Evolutionary conservation across 352 stramenopile species (phyloP), one percentile per base, ranked within the genome.

Genomic region (Pythium rishiriense): DNA sequence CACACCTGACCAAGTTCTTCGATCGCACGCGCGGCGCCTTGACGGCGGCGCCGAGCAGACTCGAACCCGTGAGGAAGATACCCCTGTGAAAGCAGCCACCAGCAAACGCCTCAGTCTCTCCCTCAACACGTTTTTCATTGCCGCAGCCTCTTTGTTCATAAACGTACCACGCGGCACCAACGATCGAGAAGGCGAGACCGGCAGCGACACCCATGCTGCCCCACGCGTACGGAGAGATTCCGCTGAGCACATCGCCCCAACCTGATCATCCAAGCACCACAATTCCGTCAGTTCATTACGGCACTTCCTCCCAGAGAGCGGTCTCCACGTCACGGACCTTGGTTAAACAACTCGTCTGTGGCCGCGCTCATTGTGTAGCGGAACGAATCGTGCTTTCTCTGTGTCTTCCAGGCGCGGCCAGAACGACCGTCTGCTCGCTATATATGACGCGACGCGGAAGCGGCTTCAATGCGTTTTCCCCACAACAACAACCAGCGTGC

Each of bases 191-290:
- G 46, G 89, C 85, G 46, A 99, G 79, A 47, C 96, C 96, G 50
- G 99, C 98, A 6, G 96, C 97, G 55, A 99, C 88, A 12, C 98
- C 98, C 82, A 99, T 98, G 70, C 94, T 98, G 4, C 91, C 97
- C 91, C 93, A 99, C 57, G 95, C 96, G 68, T 99, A 99, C 6
- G 98, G 97, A 15, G 96, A 99, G 78, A 99, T 99, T 83, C 98
- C 97, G 49, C 96, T 98, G 58, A 99, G 85, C 56, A 99, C 89
- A 83, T 99, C 96, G 43, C 83, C 86, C 89, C 89, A 97, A 62
- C 88, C 88, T 96, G 61, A 8, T 9, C 37, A 50, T 8, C 41
- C 19, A 37, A 21, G 22, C 45, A 47, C 33, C 24, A 24, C 19
- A 49, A 42, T 21, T 14, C 33, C 45, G 37, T n/a, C 37, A 43